Base-by-base conservation (phyloP, 371 early-diverging fungal species). In the Lichtheimia hyalospora region DNA sequence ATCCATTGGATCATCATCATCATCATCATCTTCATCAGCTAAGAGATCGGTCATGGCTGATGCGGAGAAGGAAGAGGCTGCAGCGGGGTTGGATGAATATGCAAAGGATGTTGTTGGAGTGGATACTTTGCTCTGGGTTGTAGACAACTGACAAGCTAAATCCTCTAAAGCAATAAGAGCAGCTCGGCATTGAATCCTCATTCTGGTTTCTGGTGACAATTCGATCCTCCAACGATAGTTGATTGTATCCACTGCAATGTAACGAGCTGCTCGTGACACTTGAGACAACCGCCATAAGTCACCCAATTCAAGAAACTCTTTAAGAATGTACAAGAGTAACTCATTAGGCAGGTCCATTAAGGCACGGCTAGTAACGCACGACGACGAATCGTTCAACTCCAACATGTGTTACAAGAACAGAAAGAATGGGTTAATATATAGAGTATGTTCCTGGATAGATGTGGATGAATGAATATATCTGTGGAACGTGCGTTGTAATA, bases 131-230 rank as follows among this genome's bases (percentile, higher is more conserved):
- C 55, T 64, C 55, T 60, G 60, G 28, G 61, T 64, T 10, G 61
- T 49, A 18, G 64, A 67, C 27, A 67, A 60, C 53, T 67, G 71
- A 25, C 60, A 40, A n/a, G 75, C 60, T 15, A 74, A 54, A 16
- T 61, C n/a, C 52, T 70, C 73, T 39, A 69, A 62, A 3, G 67
- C 65, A 46, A 78, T 73, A 25, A 78, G 55, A n/a, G 75, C 73
- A 3, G 67, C 63, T 49, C 78, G 68, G 51, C 75, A 74, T 43
- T 78, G 78, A 7, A 74, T 49, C 48, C 73, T 74, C 69, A 78
- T 74, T 14, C 52, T 60, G 2, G 56, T 66, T 34, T 65, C 69
- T 28, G 66, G 58, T 40, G 50, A 54, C 16, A 67, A 49, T 28
- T 78, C 75, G n/a, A 78, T 72, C 52, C 69, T 72, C 78, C 78